phyloP scores from a whole-genome alignment of 176 grass and related monocot species.

The Secale cereale region DNA sequence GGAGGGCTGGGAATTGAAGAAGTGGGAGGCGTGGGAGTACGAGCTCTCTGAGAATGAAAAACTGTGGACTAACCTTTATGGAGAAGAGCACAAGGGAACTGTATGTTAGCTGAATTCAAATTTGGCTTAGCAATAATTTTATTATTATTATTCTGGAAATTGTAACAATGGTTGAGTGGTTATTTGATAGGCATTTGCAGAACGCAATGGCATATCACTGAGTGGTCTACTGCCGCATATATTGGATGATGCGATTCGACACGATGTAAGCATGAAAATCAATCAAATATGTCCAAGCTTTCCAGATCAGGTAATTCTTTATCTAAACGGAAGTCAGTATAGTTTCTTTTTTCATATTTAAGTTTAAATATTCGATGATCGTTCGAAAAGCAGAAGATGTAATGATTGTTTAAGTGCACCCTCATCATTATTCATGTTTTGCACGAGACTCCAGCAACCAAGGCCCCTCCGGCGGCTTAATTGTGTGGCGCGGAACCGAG shows the following conservation, averaged over 20 bases:
- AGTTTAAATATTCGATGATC: not conserved
- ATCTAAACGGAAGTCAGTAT: not conserved
- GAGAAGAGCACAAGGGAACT: not conserved
- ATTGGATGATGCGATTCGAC: not conserved
- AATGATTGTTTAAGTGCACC: not conserved
- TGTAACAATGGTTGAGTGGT: not conserved
- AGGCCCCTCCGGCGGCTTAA: not conserved
- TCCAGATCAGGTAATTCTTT: not conserved
- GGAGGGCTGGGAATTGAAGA: conserved; percentile 4
- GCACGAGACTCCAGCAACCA: not conserved
- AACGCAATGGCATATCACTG: not conserved
- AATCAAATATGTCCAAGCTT: not conserved
- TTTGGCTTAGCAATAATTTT: not conserved
- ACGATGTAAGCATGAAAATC: not conserved
- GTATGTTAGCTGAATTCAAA: not conserved
- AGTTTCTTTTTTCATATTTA: not conserved
- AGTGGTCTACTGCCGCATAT: not conserved
- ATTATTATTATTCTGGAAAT: not conserved
- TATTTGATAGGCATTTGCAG: not conserved
- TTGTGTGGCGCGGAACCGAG: not conserved
- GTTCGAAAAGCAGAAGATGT: not conserved
- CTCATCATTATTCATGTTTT: not conserved
- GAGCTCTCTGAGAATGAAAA: not conserved
- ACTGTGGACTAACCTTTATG: not conserved
- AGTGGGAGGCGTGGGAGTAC: not conserved